Conservation (phyloP, 805 yeast species). For the Sugiyamaella lignohabitans region DNA sequence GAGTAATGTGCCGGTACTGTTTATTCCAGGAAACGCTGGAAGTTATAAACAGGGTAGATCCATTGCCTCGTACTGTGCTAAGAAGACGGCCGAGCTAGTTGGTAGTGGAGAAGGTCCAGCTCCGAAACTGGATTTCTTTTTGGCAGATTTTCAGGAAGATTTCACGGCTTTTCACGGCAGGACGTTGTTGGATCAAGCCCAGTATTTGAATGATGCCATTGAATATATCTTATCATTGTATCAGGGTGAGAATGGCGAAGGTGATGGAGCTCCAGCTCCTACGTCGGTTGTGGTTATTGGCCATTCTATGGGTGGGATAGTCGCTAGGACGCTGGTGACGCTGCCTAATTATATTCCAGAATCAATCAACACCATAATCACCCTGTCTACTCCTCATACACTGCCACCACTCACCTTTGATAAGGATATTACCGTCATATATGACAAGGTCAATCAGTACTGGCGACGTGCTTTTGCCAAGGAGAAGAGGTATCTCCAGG, state of each 20-base stretch:
- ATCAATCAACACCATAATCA: constrained; percentile 73
- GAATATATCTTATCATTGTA: constrained; percentile 66
- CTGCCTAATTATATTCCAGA: constrained; percentile 62
- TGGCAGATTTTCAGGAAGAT: constrained; percentile 92
- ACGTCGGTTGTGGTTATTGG: constrained; percentile 71
- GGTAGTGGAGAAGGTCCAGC: background rate
- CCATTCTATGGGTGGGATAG: constrained; percentile 97
- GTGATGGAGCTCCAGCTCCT: constrained; percentile 35
- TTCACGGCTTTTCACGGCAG: constrained; percentile 94
- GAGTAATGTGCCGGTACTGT: constrained; percentile 77
- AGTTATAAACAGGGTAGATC: constrained; percentile 84
- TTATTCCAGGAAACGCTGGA: constrained; percentile 98
- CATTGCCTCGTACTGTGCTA: constrained; percentile 77
- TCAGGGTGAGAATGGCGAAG: background rate
- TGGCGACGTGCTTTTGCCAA: constrained; percentile 58
- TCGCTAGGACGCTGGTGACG: constrained; percentile 73
- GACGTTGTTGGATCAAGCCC: constrained; percentile 88
- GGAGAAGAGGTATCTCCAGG: too few relatives aligned
- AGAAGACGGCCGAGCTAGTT: constrained; percentile 13
- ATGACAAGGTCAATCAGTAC: constrained; percentile 62
- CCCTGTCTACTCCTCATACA: constrained; percentile 84
- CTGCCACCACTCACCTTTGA: constrained; percentile 89
- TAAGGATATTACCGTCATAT: constrained; percentile 69
- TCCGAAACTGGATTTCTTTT: constrained; percentile 56
- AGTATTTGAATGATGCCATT: constrained; percentile 80